Evolutionary conservation across 805 yeast species (phyloP).

Genomic region (Ogataea pilisensis): DNA sequence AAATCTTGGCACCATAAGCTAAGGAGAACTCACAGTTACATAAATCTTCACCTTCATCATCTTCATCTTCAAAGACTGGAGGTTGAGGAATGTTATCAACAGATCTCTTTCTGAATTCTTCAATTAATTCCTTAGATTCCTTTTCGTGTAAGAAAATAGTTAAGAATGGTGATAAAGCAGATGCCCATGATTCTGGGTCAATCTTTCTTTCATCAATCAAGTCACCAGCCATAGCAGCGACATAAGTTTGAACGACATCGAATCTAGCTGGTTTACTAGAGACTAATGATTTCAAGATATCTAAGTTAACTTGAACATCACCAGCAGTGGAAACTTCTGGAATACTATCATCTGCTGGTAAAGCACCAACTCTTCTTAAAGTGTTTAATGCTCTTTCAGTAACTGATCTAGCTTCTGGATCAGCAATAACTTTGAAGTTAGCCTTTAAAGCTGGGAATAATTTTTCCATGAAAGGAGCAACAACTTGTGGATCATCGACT

Average conservation of each 20-base stretch:
- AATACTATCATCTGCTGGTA: slow-evolving; percentile 80
- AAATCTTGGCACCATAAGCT: slow-evolving; percentile 99
- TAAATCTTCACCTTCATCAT: slow-evolving; percentile 98
- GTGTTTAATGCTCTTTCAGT: slow-evolving; percentile 96
- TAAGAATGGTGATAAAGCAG: slow-evolving; percentile 86
- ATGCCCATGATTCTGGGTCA: slow-evolving; percentile 89
- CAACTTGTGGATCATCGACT: slow-evolving; percentile 99
- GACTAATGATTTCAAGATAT: slow-evolving; percentile 71
- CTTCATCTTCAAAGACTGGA: slow-evolving; percentile 85
- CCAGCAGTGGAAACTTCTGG: slow-evolving; percentile 99
- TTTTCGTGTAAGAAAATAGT: slow-evolving; percentile 93
- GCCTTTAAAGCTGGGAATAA: slow-evolving; percentile 94
- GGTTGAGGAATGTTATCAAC: slow-evolving; percentile 98
- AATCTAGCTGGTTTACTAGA: slow-evolving; percentile 73
- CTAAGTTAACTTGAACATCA: slow-evolving; percentile 85
- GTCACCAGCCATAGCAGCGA: slow-evolving; percentile 97
- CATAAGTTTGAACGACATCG: slow-evolving; percentile 70
- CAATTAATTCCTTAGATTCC: slow-evolving; percentile 85
- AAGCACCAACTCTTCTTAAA: slow-evolving; percentile 98
- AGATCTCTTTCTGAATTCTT: slow-evolving; percentile 92
- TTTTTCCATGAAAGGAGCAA: slow-evolving; percentile 97
- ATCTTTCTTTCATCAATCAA: slow-evolving; percentile 96
- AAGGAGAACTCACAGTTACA: slow-evolving; percentile 99
- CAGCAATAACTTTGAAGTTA: slow-evolving; percentile 96
- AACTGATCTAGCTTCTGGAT: slow-evolving; percentile 99